phyloP scores from a whole-genome alignment of 345 rosid genomes.

The Noccaea caerulescens region DNA sequence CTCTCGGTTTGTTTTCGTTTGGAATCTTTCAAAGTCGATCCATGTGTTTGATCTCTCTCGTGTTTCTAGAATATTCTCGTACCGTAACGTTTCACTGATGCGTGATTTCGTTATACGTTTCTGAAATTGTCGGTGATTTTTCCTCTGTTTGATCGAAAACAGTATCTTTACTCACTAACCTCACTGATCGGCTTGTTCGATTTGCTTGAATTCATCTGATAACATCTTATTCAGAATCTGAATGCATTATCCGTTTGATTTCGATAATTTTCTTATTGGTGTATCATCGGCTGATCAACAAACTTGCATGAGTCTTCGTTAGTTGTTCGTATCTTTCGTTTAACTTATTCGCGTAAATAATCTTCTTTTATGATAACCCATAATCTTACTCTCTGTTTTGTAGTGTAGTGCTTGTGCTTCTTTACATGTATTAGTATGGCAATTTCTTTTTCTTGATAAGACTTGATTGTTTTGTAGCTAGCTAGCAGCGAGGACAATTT shows the following conservation, averaged over 20 bases:
- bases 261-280: not conserved
- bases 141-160: slow-evolving; percentile 20
- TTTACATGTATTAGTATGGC: slow-evolving; percentile 1
- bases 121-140: slow-evolving; percentile 16
- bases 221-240: not conserved
- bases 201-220: not conserved
- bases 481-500: slow-evolving; percentile 17
- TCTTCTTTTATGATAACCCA: not conserved
- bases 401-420: slow-evolving; percentile 16
- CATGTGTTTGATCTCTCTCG: slow-evolving; percentile 15
- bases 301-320: slow-evolving; percentile 2
- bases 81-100: not conserved
- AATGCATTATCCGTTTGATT: not conserved
- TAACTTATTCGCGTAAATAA: not conserved
- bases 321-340: not conserved
- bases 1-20: not conserved
- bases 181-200: slow-evolving; percentile 13
- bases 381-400: slow-evolving; percentile 14
- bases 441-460: not conserved
- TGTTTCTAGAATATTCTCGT: not conserved
- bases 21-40: slow-evolving; percentile 16
- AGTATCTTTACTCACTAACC: slow-evolving; percentile 1
- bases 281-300: not conserved
- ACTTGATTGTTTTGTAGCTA: not conserved
- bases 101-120: not conserved